Evolutionary conservation across 177 flowering plant species (phyloP), one percentile per base, ranked within the genome.

Genomic region (Vitis hybrid): DNA sequence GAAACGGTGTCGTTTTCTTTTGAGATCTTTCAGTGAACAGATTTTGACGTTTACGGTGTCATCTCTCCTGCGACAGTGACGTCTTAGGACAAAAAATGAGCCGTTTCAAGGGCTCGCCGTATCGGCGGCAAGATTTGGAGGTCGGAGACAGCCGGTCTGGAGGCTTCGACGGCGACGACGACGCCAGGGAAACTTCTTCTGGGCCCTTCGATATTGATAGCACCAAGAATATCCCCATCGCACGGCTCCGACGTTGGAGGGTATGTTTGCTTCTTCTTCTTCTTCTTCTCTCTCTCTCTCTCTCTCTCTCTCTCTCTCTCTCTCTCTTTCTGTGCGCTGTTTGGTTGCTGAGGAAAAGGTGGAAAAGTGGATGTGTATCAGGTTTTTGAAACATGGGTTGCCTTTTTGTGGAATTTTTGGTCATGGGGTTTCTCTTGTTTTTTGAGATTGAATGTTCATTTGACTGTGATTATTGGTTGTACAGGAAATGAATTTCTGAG

Each of bases 241-340:
- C 88, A 6, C 84, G 90, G 9, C 88, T 93, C 68, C 79, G 75
- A 70, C 80, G 88, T 32, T 93, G 98, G 98, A 81, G 98, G 78
- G 98, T 93, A 80, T 32, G 81, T 70, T 66, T 16, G 15, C 13
- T 21, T 40, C 18, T 9, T 12, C 3, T 8, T 27, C 6, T 18
- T 18, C 18, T 18, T 18, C 18, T 18, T 18, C 18, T 18, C n/a
- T n/a, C n/a, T n/a, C n/a, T 18, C 18, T 18, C n/a, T 18, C 18
- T 18, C 18, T 18, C 18, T 24, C 27, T 24, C 27, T 24, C 27
- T 24, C 27, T 24, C 6, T 46, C 4, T 48, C 18, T 67, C 32
- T 50, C 18, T 46, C 14, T 59, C 11, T 32, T 14, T 51, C 9
- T 21, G 3, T 70, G 14, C 64, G 1, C 10, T 57, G 15, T 63